A percentile compares a stretch with the other conserved stretches of the same genome.
Evolutionary conservation across 2,329 filamentous ascomycete genomes (phyloP).

Genomic region (Anisogramma anomala): DNA sequence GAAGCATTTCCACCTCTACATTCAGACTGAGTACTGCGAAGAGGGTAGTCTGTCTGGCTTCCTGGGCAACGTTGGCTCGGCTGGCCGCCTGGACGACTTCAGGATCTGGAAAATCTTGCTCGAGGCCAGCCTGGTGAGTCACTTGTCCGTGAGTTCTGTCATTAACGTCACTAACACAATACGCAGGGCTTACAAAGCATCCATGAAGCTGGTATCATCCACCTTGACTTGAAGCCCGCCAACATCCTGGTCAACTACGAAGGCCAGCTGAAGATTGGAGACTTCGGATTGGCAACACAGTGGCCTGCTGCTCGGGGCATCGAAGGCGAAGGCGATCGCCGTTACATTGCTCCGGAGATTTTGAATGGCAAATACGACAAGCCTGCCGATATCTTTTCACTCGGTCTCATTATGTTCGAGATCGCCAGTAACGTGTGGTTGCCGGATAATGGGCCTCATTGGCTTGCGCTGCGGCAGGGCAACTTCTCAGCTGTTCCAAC

Average conservation of each 20-base stretch:
- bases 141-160: neutral
- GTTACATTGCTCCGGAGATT: conserved; percentile 92
- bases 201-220: conserved; percentile 76
- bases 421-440: conserved; percentile 89
- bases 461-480: conserved; percentile 79
- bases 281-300: conserved; percentile 70
- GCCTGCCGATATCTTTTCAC: conserved; percentile 83
- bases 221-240: conserved; percentile 75
- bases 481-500: conserved; percentile 83
- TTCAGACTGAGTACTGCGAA: conserved; percentile 95
- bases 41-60: conserved; percentile 85
- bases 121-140: conserved; percentile 67
- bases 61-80: conserved; percentile 67
- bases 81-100: conserved; percentile 87
- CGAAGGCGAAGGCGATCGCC: conserved; percentile 86
- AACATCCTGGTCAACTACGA: conserved; percentile 76
- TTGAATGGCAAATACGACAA: conserved; percentile 78
- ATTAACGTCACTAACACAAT: conserved; percentile 19
- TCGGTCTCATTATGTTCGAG: conserved; percentile 90
- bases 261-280: conserved; percentile 71
- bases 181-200: conserved; percentile 75
- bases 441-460: conserved; percentile 82
- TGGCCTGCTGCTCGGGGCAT: conserved; percentile 68
- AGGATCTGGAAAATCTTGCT: conserved; percentile 96
- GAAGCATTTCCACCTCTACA: conserved; percentile 73